Conservation (phyloP, 768 basidiomycete genomes). For the Porphyrellus cyaneotinctus region DNA sequence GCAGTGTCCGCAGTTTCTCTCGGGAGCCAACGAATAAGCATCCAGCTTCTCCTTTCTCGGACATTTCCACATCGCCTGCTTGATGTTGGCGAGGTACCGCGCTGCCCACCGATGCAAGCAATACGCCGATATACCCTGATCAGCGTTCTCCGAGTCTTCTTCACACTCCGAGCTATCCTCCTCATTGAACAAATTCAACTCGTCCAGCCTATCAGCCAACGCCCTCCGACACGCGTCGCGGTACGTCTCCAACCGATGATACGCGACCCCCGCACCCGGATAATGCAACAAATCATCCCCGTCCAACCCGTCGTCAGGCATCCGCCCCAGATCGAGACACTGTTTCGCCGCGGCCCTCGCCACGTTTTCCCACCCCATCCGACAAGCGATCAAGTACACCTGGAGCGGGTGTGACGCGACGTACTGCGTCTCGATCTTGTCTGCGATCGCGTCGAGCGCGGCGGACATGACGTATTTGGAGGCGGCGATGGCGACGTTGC, state of each 20-base stretch:
- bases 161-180: background rate
- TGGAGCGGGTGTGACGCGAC: background rate
- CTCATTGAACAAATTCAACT: background rate
- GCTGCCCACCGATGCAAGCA: background rate
- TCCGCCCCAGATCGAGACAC: background rate
- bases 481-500: conserved; percentile 1
- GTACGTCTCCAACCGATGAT: background rate
- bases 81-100: background rate
- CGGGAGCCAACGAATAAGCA: background rate
- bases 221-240: background rate
- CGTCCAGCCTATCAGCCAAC: background rate
- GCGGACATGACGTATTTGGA: conserved; percentile 3
- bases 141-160: background rate
- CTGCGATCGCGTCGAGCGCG: background rate
- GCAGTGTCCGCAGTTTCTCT: background rate
- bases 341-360: background rate
- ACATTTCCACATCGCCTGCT: background rate
- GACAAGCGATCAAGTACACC: conserved; percentile 3
- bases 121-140: background rate
- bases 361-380: background rate
- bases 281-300: background rate
- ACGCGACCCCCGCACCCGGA: background rate
- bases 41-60: background rate
- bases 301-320: background rate
- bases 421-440: background rate